A percentile compares a stretch with the other conserved stretches of the same genome.
Conservation (phyloP, 2,329 filamentous ascomycete genomes). For the Tolypocladium amazonense region DNA sequence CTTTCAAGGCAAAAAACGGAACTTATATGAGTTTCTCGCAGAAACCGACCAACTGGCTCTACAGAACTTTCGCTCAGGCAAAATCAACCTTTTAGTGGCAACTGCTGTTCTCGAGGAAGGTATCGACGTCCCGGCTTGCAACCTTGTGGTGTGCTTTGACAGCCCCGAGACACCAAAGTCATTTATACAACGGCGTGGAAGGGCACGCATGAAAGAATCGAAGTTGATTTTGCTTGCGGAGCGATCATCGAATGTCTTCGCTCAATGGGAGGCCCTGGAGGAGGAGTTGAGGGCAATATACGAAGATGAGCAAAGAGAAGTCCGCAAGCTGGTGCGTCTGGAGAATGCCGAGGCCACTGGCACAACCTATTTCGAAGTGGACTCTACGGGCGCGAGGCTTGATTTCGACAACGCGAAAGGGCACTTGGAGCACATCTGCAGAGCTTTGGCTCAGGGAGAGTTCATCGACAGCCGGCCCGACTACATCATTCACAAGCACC, state of each 20-base stretch:
- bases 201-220: constrained; percentile 40
- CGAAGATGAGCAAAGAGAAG: constrained; percentile 48
- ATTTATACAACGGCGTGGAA: constrained; percentile 47
- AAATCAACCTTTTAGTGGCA: constrained; percentile 46
- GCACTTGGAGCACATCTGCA: constrained; percentile 80
- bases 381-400: constrained; percentile 48
- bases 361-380: constrained; percentile 21
- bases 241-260: constrained; percentile 11
- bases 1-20: constrained; percentile 20
- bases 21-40: constrained; percentile 27
- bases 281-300: constrained; percentile 61
- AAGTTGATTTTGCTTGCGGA: constrained; percentile 36
- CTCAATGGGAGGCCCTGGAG: constrained; percentile 58
- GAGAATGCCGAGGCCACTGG: constrained; percentile 30
- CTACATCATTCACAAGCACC: constrained; percentile 44
- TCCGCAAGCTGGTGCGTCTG: constrained; percentile 30
- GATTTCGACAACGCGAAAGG: constrained; percentile 61
- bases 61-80: constrained; percentile 41
- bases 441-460: constrained; percentile 41
- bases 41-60: constrained; percentile 21
- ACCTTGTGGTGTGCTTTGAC: constrained; percentile 50
- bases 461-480: constrained; percentile 58
- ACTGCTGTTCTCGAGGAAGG: constrained; percentile 59
- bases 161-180: constrained; percentile 38
- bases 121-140: constrained; percentile 55